Conservation (phyloP, 169 alveolate genomes). For the Theileria luwenshuni region DNA sequence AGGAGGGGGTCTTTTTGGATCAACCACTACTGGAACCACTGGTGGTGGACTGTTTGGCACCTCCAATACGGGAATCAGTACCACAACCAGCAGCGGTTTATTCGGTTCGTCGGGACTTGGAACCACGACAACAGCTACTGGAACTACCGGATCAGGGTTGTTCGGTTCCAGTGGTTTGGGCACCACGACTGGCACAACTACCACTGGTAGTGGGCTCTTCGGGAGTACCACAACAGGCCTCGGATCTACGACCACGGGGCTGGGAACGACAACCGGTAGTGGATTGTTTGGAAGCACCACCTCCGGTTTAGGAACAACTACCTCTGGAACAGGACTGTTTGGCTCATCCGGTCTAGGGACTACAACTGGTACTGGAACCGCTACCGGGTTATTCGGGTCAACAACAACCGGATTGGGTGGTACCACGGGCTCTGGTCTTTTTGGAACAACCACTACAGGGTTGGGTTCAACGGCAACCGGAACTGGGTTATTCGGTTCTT, state of each 20-base stretch:
- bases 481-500: constrained; percentile 13
- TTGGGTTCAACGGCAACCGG: constrained; percentile 10
- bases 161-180: too few species aligned
- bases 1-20: background rate
- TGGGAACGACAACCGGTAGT: background rate
- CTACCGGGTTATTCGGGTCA: constrained; percentile 46
- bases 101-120: constrained; percentile 37
- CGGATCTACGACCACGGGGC: constrained; percentile 1
- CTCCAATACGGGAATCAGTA: too few species aligned
- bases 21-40: constrained; percentile 7
- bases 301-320: too few species aligned
- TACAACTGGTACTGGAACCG: constrained; percentile 28
- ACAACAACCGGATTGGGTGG: constrained; percentile 19
- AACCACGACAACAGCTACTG: constrained; percentile 14
- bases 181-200: too few species aligned
- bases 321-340: constrained; percentile 4
- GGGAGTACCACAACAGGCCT: constrained; percentile 20
- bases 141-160: constrained; percentile 31
- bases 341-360: constrained; percentile 34
- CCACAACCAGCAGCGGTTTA: constrained; percentile 36
- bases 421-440: constrained; percentile 40
- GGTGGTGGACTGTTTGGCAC: too few species aligned
- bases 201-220: constrained; percentile 30
- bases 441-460: constrained; percentile 28
- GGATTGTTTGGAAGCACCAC: too few species aligned